Evolutionary conservation across 805 yeast genomes (phyloP), one percentile per base, ranked within the genome.

Genomic region (Pichia cabralensis): DNA sequence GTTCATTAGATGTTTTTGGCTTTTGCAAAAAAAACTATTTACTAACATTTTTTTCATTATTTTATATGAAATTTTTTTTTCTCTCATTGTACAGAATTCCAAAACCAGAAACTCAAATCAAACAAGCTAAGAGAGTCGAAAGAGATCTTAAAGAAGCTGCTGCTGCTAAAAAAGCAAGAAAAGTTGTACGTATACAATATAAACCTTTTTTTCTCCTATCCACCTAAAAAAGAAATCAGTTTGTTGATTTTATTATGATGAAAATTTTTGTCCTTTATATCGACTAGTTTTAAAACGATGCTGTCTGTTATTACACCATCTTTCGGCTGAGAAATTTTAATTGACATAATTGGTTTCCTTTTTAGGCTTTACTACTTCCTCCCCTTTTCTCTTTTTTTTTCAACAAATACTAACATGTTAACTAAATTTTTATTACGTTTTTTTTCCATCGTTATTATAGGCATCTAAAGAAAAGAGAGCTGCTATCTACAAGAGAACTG

Each of bases 61-160:
- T 22, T 38, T 31, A 7, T 20, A 20, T 7, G 9, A 20, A 20
- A 20, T 8, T 8, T 14, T 13, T 6, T 12, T 24, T 24, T 23
- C 4, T 26, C 13, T 16, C 28, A n/a, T 40, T 47, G 53, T 39
- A 16, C 60, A 73, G 60, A 58, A 63, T 71, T 53, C 64, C 70
- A 44, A 45, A 50, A 65, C 94, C 94, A 75, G 94, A 82, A 76
- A 67, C 92, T 62, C 80, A 77, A 64, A 67, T 78, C 66, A 82
- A 82, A 78, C 77, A 80, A 74, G 64, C 79, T 56, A 74, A 80
- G 73, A 76, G 80, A 65, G 72, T 75, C 62, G 76, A 78, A 60
- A 80, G 80, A 75, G 67, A 75, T 56, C 72, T 78, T 52, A 82
- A 76, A 61, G 74, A 76, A 65, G 73, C 80, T 58, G 78, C 83